Percentiles rank a stretch among this genome's conserved stretches.
phyloP scores from a whole-genome alignment of 495 filamentous ascomycete genomes.

The Polyplosphaeria fusca region DNA sequence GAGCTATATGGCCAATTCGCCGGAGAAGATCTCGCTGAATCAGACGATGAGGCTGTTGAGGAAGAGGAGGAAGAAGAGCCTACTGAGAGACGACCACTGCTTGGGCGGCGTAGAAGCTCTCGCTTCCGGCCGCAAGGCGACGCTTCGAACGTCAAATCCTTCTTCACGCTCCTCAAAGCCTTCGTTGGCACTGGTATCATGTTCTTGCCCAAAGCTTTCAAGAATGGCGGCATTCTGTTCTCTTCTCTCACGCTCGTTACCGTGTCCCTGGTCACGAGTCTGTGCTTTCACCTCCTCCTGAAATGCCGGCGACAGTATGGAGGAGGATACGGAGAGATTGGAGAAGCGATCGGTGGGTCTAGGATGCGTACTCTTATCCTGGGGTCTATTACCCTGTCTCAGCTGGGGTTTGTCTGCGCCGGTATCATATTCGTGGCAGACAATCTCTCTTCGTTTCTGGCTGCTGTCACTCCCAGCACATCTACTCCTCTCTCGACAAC shows the following conservation, averaged over 20 bases:
- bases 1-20: conserved; percentile 70
- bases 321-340: conserved; percentile 62
- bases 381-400: conserved; percentile 59
- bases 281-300: conserved; percentile 64
- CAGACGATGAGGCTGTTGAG: conserved; percentile 50
- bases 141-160: conserved; percentile 59
- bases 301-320: conserved; percentile 52
- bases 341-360: conserved; percentile 51
- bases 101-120: conserved; percentile 50
- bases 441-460: conserved; percentile 56
- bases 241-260: conserved; percentile 57
- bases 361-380: conserved; percentile 54
- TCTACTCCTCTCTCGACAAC: conserved; percentile 45
- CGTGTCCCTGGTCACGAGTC: conserved; percentile 53
- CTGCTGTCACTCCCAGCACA: conserved; percentile 47
- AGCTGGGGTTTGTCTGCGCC: conserved; percentile 65
- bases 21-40: conserved; percentile 59
- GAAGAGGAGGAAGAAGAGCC: conserved; percentile 46
- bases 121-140: conserved; percentile 49
- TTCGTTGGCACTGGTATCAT: conserved; percentile 67
- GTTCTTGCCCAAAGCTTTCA: conserved; percentile 66
- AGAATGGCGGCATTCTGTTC: conserved; percentile 65
- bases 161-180: conserved; percentile 65
- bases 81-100: conserved; percentile 49
- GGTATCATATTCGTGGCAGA: conserved; percentile 66